Evolutionary conservation across 345 rosid genomes (phyloP), one percentile per base, ranked within the genome.

Genomic region (Citrus unshiu): DNA sequence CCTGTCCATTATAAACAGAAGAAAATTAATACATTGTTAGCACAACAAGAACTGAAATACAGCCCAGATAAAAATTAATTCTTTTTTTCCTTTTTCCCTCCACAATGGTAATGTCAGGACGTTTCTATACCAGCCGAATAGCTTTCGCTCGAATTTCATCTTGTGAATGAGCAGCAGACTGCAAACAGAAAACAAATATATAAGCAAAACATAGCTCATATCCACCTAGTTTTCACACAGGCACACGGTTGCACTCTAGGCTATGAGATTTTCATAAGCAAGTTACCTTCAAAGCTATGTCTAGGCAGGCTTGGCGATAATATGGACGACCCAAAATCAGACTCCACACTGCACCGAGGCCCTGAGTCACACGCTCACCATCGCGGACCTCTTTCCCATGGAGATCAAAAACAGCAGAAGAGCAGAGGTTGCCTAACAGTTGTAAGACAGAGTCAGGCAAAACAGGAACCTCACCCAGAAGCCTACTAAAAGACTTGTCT

Each of bases 261-360:
- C 72, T 60, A 59, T 9, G 54, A 57, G 73, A 74, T 75, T 72
- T 66, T 32, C 21, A 7, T 40, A 70, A 51, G 18, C 46, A 81
- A 70, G 58, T 76, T 83, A 96, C 99, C 91, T 91, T 94, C 86
- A 96, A 81, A 67, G 92, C 99, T 75, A 93, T 96, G 74, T 85
- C 89, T 84, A 96, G 84, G 88, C 95, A 92, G 86, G 94, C 89
- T 80, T 89, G 89, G 61, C 98, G 92, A 78, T 91, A 84, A 76
- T 87, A 89, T 83, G 98, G 93, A 79, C 98, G 97, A 61, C 94
- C 97, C 86, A 93, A 78, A 86, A 96, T 91, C 86, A 96, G 89
- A 88, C 98, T 88, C 99, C 99, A 96, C 37, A 91, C 97, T 46
- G 96, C 93, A 81, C 97, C 98, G 78, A 96, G 97, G 62, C 98